Conservation (phyloP, 805 yeast genomes). For the Yarrowia alimentaria region DNA sequence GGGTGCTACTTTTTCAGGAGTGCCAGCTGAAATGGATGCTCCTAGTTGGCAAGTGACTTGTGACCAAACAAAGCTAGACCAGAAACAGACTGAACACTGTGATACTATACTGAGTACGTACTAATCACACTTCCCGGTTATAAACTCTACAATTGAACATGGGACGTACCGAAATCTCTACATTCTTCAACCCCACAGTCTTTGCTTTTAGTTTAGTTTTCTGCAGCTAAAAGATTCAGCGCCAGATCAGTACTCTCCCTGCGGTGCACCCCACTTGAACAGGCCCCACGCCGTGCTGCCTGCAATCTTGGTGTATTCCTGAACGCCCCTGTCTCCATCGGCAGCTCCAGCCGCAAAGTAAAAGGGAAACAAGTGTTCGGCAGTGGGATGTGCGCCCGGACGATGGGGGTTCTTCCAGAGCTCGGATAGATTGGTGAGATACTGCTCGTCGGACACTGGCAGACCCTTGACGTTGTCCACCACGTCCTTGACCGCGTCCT, state of each 20-base stretch:
- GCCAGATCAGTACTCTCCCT: constrained; percentile 3
- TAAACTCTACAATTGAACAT: too few relatives aligned
- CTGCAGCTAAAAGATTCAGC: too few relatives aligned
- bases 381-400: constrained; percentile 64
- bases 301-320: constrained; percentile 5
- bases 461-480: constrained; percentile 29
- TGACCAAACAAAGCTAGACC: too few relatives aligned
- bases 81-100: too few relatives aligned
- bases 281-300: constrained; percentile 20
- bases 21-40: too few relatives aligned
- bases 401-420: constrained; percentile 44
- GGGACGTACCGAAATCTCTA: too few relatives aligned
- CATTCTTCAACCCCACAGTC: too few relatives aligned
- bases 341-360: constrained; percentile 59
- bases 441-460: constrained; percentile 40
- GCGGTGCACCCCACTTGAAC: constrained; percentile 13
- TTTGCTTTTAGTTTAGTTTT: too few relatives aligned
- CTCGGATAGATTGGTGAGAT: constrained; percentile 40
- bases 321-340: constrained; percentile 18
- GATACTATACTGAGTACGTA: too few relatives aligned
- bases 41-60: too few relatives aligned
- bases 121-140: too few relatives aligned
- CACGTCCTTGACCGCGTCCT: constrained; percentile 43
- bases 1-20: too few relatives aligned
- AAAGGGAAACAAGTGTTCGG: constrained; percentile 70